phyloP scores from a whole-genome alignment of 73 alveolate species.

The Symbiodinium pilosum region DNA sequence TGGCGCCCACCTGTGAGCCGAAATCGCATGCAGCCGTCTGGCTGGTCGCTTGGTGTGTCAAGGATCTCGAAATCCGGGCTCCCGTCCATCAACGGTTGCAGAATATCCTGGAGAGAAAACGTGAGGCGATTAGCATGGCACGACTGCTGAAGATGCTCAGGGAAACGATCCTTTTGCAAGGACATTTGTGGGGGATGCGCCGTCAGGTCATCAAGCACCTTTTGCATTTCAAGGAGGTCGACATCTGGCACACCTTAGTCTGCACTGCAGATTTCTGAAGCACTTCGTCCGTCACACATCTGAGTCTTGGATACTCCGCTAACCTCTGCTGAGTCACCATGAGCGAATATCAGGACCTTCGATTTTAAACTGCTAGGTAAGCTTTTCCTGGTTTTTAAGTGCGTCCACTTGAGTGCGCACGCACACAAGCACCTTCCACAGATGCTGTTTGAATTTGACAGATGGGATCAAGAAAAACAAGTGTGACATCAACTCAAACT shows the following conservation, averaged over 20 bases:
- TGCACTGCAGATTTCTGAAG: not conserved
- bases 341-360: constrained; percentile 51
- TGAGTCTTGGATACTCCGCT: not conserved
- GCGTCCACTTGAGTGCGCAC: too few species aligned
- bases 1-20: constrained; percentile 52
- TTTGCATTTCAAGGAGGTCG: not conserved
- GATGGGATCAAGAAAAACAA: too few species aligned
- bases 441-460: too few species aligned
- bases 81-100: not conserved
- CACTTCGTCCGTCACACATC: not conserved
- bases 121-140: not conserved
- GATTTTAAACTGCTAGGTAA: too few species aligned
- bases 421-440: too few species aligned
- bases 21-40: constrained; percentile 20
- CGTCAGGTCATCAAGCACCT: not conserved
- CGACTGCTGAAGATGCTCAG: not conserved
- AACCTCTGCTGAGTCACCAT: not conserved
- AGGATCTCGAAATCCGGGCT: constrained; percentile 39
- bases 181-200: constrained; percentile 15
- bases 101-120: not conserved
- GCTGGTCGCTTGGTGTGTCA: not conserved
- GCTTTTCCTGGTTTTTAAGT: too few species aligned
- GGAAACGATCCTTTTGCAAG: not conserved
- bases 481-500: too few species aligned
- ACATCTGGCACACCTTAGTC: constrained; percentile 44